Conservation (phyloP, 805 yeast genomes). For the Yarrowia osloensis region DNA sequence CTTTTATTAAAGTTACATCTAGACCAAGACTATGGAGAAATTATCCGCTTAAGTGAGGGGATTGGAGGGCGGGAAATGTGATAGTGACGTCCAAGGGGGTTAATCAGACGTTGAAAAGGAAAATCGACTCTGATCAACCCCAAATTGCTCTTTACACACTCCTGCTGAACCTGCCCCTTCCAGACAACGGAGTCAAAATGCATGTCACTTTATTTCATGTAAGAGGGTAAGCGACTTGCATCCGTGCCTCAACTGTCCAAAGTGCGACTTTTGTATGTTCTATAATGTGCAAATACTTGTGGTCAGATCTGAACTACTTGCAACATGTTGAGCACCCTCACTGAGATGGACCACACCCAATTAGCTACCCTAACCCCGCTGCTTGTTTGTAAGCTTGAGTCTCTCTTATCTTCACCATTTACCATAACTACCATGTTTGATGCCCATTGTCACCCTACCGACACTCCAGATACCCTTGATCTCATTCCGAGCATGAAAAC, state of each 20-base stretch:
- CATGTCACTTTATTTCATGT: background rate
- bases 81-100: too few relatives aligned
- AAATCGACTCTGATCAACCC: too few relatives aligned
- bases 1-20: background rate
- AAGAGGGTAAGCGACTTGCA: background rate
- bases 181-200: background rate
- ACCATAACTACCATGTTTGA: conserved; percentile 37
- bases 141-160: too few relatives aligned
- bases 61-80: background rate
- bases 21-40: background rate
- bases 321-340: too few relatives aligned
- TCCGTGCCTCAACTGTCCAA: too few relatives aligned
- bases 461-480: conserved; percentile 37
- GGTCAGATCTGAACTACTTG: too few relatives aligned
- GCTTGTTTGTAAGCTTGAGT: background rate
- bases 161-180: background rate
- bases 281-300: too few relatives aligned
- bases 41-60: background rate
- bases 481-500: conserved; percentile 34
- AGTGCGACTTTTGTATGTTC: too few relatives aligned
- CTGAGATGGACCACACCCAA: background rate
- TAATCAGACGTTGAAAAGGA: too few relatives aligned
- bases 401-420: background rate
- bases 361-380: background rate
- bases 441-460: conserved; percentile 49